Evolutionary conservation across 1,284 basidiomycete species (phyloP).

Genomic region (Pascua sp.): DNA sequence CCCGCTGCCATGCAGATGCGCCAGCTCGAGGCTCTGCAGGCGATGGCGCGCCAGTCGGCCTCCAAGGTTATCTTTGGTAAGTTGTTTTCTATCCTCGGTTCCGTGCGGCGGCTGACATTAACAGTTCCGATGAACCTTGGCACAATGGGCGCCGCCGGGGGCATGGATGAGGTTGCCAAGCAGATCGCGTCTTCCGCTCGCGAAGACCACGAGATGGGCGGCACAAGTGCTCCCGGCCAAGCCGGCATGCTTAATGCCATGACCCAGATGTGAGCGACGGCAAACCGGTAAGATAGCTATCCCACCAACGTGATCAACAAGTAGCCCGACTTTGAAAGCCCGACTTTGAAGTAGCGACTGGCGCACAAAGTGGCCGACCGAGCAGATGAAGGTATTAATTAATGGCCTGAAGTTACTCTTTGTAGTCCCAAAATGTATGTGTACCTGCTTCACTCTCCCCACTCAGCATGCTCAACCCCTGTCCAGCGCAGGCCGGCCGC

Average conservation of each 20-base stretch:
- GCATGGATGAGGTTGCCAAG: conserved; percentile 26
- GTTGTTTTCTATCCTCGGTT: not conserved
- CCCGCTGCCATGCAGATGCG: conserved; percentile 97
- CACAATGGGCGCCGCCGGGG: conserved; percentile 42
- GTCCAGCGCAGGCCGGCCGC: too few relatives aligned
- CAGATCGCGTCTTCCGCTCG: conserved; percentile 39
- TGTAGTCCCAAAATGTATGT: too few relatives aligned
- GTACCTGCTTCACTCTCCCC: too few relatives aligned
- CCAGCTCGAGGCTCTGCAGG: conserved; percentile 80
- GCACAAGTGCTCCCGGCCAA: conserved; percentile 1
- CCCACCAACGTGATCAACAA: too few relatives aligned
- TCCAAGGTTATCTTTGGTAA: conserved; percentile 44
- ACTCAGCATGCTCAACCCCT: too few relatives aligned
- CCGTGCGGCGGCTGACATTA: not conserved
- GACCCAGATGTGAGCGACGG: not conserved
- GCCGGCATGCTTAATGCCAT: conserved; percentile 1
- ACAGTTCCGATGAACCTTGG: conserved; percentile 46
- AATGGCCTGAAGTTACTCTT: too few relatives aligned
- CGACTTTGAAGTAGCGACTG: too few relatives aligned
- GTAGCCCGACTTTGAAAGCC: too few relatives aligned
- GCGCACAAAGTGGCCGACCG: too few relatives aligned
- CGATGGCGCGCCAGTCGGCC: conserved; percentile 65
- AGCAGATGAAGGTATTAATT: too few relatives aligned
- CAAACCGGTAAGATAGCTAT: too few relatives aligned
- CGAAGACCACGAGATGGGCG: conserved; percentile 15